A percentile compares a stretch with the other conserved stretches of the same genome.
phyloP scores from a whole-genome alignment of 805 yeast genomes.

The Martiniozyma abietophila region DNA sequence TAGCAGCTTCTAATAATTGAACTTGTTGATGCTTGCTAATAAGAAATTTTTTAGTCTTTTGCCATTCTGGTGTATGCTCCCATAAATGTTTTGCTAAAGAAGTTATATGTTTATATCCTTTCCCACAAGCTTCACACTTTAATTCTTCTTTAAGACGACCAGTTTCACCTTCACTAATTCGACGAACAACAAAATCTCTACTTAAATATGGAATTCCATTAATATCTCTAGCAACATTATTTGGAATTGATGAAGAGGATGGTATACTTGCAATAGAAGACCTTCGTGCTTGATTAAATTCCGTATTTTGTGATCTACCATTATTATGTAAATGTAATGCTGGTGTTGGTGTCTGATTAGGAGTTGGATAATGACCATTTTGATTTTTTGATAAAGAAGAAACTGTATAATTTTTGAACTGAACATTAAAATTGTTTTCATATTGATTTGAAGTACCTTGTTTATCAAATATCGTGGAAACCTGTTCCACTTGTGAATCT shows the following conservation, averaged over 20 bases:
- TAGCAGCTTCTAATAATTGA: conserved; percentile 69
- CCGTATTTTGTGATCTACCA: not conserved
- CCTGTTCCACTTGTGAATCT: too few species aligned
- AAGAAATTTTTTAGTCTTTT: conserved; percentile 66
- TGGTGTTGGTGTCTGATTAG: conserved; percentile 12
- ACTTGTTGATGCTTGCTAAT: conserved; percentile 88
- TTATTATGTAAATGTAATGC: conserved; percentile 1
- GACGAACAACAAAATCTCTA: conserved; percentile 67
- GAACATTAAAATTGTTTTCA: conserved; percentile 7
- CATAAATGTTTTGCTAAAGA: conserved; percentile 83
- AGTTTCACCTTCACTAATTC: conserved; percentile 80
- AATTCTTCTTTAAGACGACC: conserved; percentile 78
- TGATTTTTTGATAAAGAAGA: conserved; percentile 15
- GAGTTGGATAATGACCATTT: conserved; percentile 14
- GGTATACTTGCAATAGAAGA: conserved; percentile 4
- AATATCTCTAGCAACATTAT: conserved; percentile 7
- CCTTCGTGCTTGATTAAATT: conserved; percentile 3
- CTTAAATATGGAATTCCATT: conserved; percentile 31
- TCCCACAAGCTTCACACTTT: conserved; percentile 86
- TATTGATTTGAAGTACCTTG: too few species aligned
- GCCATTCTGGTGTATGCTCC: conserved; percentile 96
- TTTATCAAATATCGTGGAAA: too few species aligned
- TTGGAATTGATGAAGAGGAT: conserved; percentile 5
- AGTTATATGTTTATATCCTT: conserved; percentile 81
- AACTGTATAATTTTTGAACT: conserved; percentile 18